Percentiles rank a stretch among this genome's conserved stretches.
Evolutionary conservation across 2,329 filamentous ascomycete species (phyloP).

Genomic region (Aspergillus cejpii): DNA sequence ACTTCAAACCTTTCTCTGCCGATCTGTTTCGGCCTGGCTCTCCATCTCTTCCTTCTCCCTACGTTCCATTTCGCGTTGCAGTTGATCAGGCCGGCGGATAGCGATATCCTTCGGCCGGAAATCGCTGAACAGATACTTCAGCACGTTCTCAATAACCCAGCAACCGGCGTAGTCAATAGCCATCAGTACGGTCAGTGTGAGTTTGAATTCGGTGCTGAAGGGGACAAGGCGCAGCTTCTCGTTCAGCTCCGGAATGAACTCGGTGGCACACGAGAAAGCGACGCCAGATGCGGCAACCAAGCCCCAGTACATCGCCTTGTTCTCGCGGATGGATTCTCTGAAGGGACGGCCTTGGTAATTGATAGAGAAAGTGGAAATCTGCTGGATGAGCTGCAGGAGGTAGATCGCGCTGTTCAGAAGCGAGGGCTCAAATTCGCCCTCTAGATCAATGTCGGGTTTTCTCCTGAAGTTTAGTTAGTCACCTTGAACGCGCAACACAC

Average conservation of each 20-base stretch:
- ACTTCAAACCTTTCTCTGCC: conserved; percentile 24
- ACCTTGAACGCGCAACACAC: conserved; percentile 26
- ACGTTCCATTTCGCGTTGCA: conserved; percentile 65
- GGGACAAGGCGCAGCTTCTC: conserved; percentile 86
- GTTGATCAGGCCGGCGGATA: conserved; percentile 74
- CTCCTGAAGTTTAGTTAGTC: conserved; percentile 40
- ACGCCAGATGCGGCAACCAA: conserved; percentile 83
- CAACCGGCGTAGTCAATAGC: conserved; percentile 78
- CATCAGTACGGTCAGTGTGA: conserved; percentile 78
- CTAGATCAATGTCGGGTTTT: conserved; percentile 68
- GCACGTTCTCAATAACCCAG: conserved; percentile 75
- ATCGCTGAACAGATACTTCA: conserved; percentile 84
- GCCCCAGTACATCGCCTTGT: conserved; percentile 97
- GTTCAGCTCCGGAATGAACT: conserved; percentile 93
- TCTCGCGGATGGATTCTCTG: conserved; percentile 90
- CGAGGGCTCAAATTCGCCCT: conserved; percentile 88
- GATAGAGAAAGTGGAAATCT: conserved; percentile 97
- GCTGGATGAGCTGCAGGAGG: conserved; percentile 93
- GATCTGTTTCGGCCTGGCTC: conserved; percentile 36
- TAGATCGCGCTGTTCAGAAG: conserved; percentile 96
- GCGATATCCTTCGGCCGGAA: conserved; percentile 93
- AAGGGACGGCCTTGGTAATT: conserved; percentile 99
- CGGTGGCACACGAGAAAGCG: conserved; percentile 88
- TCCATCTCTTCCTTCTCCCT: conserved; percentile 54
- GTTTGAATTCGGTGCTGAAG: conserved; percentile 82